Base-by-base conservation (phyloP, 768 basidiomycete species). In the Mycena belliarum region DNA sequence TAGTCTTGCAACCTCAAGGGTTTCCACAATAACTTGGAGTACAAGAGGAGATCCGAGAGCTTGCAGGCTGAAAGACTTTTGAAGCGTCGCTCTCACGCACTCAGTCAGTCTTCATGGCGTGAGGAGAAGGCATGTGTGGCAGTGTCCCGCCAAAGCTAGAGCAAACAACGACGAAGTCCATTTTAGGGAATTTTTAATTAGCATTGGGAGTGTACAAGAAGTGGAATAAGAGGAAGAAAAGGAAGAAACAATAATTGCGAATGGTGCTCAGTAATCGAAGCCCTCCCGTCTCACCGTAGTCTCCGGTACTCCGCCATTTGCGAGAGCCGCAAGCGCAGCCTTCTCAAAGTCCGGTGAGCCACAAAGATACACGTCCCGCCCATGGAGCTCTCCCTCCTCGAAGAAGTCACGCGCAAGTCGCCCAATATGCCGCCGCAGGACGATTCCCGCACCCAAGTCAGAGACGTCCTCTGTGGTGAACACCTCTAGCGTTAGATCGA, bases 271-370 rank as follows among this genome's bases (percentile, higher is more conserved):
- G 59, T 82, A 82, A 9, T 63, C 70, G 65, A 82, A 85, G 6
- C 72, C 75, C 61, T 79, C 80, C 28, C 68, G 65, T 20, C 52
- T 71, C 21, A 84, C 69, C 0, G 56, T 62, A 35, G 59, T 65
- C 15, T 66, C 59, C 18, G 73, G 67, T 11, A 78, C 64, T 4
- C 79, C 80, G 37, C 72, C 55, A 6, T 65, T 69, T 4, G 60
- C 66, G 55, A 84, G 60, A 1, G 66, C 66, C 6, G 59, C 63
- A n/a, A 77, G 45, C 2, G 76, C 71, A 25, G 66, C 65, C 43
- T 70, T 65, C 65, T 83, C 82, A 50, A 82, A 84, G 3, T 63
- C 65, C 23, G 68, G 70, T 1, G 83, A 79, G 4, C 84, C 84
- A 66, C 84, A 85, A 14, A 86, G 43, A 58, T 76, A 85, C 1